phyloP scores from a whole-genome alignment of 805 yeast species.

The Starmerella stigmatis region DNA sequence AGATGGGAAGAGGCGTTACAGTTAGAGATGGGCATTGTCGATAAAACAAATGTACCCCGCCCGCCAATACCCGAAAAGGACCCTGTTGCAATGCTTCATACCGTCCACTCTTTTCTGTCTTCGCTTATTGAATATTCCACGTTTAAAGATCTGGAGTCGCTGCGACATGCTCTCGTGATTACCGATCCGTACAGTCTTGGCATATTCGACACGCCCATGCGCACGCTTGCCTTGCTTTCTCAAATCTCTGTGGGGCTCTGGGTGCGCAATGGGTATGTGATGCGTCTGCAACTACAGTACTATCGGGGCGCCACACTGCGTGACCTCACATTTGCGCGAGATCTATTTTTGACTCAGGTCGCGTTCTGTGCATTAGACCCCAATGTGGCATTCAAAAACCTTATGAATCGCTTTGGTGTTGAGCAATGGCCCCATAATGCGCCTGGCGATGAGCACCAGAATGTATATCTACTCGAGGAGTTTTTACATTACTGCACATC shows the following conservation, averaged over 20 bases:
- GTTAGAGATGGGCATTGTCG: conserved; percentile 20
- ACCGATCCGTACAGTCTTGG: not conserved
- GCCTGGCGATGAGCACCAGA: conserved; percentile 31
- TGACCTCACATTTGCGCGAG: conserved; percentile 74
- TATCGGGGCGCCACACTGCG: conserved; percentile 69
- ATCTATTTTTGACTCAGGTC: conserved; percentile 58
- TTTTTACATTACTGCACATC: conserved; percentile 58
- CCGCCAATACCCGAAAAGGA: conserved; percentile 24
- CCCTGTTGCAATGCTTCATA: conserved; percentile 64
- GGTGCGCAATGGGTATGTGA: conserved; percentile 87
- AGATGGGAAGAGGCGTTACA: conserved; percentile 8
- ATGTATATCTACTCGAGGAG: conserved; percentile 67
- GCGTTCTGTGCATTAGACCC: conserved; percentile 49
- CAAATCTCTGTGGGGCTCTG: conserved; percentile 84
- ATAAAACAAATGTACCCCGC: conserved; percentile 37
- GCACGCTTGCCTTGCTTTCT: conserved; percentile 64
- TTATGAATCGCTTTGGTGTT: conserved; percentile 63
- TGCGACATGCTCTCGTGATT: conserved; percentile 22
- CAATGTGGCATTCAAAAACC: conserved; percentile 44
- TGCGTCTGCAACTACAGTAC: conserved; percentile 65
- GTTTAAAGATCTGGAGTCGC: conserved; percentile 21
- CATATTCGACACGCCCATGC: conserved; percentile 62
- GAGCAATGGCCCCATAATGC: conserved; percentile 44
- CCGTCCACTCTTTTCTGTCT: conserved; percentile 61
- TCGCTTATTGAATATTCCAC: conserved; percentile 52